Evolutionary conservation across 768 basidiomycete genomes (phyloP).

Genomic region (Lactarius quietus): DNA sequence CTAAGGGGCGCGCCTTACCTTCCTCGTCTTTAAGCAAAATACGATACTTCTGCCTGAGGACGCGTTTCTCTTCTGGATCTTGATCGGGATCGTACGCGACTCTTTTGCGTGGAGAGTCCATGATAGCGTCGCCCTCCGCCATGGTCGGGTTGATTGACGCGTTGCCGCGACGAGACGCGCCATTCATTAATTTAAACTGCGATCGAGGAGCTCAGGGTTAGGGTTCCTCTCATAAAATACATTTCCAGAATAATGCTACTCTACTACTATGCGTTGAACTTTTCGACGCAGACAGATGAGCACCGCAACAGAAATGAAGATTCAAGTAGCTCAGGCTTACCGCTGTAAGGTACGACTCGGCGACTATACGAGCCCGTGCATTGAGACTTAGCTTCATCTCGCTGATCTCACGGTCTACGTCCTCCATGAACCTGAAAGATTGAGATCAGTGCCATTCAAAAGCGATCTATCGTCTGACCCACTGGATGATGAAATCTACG

Average conservation of each 20-base stretch:
- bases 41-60: slow-evolving; percentile 70
- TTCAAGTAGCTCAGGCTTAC: slow-evolving; percentile 44
- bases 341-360: slow-evolving; percentile 92
- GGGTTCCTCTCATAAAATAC: slow-evolving; percentile 22
- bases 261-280: slow-evolving; percentile 30
- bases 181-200: background rate
- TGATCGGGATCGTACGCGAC: slow-evolving; percentile 80
- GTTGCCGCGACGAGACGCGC: background rate
- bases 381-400: slow-evolving; percentile 99
- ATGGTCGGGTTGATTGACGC: slow-evolving; percentile 4
- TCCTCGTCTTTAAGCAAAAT: slow-evolving; percentile 46
- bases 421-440: slow-evolving; percentile 85
- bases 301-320: background rate
- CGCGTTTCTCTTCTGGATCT: slow-evolving; percentile 74
- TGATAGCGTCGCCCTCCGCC: slow-evolving; percentile 20
- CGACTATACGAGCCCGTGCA: slow-evolving; percentile 93
- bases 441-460: slow-evolving; percentile 8
- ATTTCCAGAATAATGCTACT: slow-evolving; percentile 10
- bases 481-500: slow-evolving; percentile 99
- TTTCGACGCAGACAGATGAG: background rate
- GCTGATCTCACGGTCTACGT: slow-evolving; percentile 98
- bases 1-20: slow-evolving; percentile 1
- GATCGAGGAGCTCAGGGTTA: slow-evolving; percentile 15
- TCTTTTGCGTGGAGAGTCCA: slow-evolving; percentile 24
- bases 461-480: slow-evolving; percentile 8